These are phyloP conservation scores for Buxus sempervirens DNA, from an alignment of 164 flowering plant species.

Conservation along the genomic window DNA sequence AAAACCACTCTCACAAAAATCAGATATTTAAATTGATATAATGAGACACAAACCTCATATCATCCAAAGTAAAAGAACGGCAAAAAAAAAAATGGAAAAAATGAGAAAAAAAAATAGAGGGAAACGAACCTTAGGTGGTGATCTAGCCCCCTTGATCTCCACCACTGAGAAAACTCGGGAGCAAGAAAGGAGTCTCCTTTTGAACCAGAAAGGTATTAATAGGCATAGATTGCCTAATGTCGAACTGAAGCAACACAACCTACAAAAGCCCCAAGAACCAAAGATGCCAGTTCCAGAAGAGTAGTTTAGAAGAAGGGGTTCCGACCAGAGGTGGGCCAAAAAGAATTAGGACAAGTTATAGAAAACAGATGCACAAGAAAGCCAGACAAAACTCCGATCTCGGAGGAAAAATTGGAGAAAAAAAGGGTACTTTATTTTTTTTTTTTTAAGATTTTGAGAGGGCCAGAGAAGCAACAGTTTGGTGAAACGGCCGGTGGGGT, in stretches of 20 bases:
- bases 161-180: slow-evolving; percentile 33
- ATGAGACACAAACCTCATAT: not conserved
- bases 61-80: slow-evolving; percentile 22
- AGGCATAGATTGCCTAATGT: slow-evolving; percentile 36
- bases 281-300: slow-evolving; percentile 25
- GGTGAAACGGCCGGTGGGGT: slow-evolving; percentile 52
- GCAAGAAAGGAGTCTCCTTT: slow-evolving; percentile 24
- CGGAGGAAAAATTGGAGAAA: slow-evolving; percentile 7
- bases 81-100: slow-evolving; percentile 8
- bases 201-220: slow-evolving; percentile 28
- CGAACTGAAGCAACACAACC: slow-evolving; percentile 28
- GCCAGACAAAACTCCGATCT: slow-evolving; percentile 39
- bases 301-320: slow-evolving; percentile 38
- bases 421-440: not conserved
- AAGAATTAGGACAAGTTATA: slow-evolving; percentile 21
- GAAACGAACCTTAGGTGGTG: slow-evolving; percentile 33
- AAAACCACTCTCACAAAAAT: slow-evolving; percentile 3
- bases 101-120: slow-evolving; percentile 2
- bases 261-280: slow-evolving; percentile 29
- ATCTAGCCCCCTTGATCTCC: slow-evolving; percentile 50
- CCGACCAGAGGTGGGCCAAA: slow-evolving; percentile 34
- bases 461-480: slow-evolving; percentile 23
- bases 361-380: slow-evolving; percentile 18
- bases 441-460: slow-evolving; percentile 3
- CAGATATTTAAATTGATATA: slow-evolving; percentile 1